Percentiles rank a stretch among this genome's conserved stretches.
Evolutionary conservation across 805 yeast genomes (phyloP).

Genomic region (Metschnikowia kunwiensis): DNA sequence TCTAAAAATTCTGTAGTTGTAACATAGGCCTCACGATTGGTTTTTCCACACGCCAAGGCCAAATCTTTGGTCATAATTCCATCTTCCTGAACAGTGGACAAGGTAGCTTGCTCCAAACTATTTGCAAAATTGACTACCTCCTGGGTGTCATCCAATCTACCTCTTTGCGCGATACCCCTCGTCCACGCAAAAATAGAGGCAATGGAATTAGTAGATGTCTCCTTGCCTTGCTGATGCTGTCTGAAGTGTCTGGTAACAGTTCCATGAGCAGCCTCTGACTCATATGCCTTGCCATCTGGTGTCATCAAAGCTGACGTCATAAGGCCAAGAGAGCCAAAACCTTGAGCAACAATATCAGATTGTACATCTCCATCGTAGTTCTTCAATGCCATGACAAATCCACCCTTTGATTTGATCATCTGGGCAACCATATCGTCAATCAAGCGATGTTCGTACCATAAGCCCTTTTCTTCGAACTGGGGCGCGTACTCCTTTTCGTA

Average conservation of each 20-base stretch:
- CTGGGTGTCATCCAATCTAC: conserved; percentile 81
- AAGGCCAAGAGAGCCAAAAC: conserved; percentile 93
- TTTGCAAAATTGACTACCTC: conserved; percentile 81
- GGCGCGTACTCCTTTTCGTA: conserved; percentile 67
- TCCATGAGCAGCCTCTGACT: conserved; percentile 98
- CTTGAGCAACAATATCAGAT: conserved; percentile 96
- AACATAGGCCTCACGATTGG: conserved; percentile 77
- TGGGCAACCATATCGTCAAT: conserved; percentile 99
- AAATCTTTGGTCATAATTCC: conserved; percentile 95
- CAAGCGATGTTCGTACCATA: conserved; percentile 95
- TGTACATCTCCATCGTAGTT: conserved; percentile 98
- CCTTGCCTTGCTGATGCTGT: conserved; percentile 94
- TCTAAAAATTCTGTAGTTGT: conserved; percentile 90
- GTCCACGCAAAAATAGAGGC: conserved; percentile 98
- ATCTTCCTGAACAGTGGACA: conserved; percentile 80
- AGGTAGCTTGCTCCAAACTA: conserved; percentile 74
- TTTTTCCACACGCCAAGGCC: conserved; percentile 85
- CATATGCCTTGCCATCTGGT: conserved; percentile 96
- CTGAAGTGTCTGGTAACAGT: conserved; percentile 97
- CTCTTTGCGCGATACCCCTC: conserved; percentile 90
- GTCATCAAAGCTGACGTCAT: conserved; percentile 97
- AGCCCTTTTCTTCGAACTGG: conserved; percentile 72
- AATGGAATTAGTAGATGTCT: conserved; percentile 94
- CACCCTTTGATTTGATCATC: conserved; percentile 95
- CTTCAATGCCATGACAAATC: conserved; percentile 92